Conservation (phyloP, 208 protist species). For the Leptomonas seymouri region DNA sequence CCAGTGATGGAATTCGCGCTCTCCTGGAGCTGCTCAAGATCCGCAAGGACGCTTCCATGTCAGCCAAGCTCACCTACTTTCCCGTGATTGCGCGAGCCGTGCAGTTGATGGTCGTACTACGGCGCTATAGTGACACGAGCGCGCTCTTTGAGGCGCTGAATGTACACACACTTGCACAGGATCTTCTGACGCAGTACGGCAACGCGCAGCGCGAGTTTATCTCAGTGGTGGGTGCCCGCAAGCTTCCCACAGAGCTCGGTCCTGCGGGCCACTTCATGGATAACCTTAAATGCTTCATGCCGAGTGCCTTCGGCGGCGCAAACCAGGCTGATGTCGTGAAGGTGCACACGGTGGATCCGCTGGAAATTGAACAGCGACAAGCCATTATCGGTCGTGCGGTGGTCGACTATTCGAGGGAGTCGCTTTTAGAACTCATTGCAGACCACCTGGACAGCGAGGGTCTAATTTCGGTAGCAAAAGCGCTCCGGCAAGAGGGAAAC, state of each 20-base stretch:
- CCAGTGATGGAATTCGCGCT: slow-evolving; percentile 73
- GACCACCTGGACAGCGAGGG: slow-evolving; percentile 75
- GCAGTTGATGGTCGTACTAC: slow-evolving; percentile 77
- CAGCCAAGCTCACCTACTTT: slow-evolving; percentile 79
- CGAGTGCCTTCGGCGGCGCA: slow-evolving; percentile 44
- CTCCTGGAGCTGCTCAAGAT: slow-evolving; percentile 78
- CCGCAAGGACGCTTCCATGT: slow-evolving; percentile 70
- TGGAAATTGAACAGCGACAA: slow-evolving; percentile 75
- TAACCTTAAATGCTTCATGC: slow-evolving; percentile 75
- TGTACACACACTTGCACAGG: slow-evolving; percentile 66
- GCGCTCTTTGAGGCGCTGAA: slow-evolving; percentile 82
- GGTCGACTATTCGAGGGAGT: slow-evolving; percentile 80
- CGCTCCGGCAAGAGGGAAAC: slow-evolving; percentile 52
- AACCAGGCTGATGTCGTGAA: slow-evolving; percentile 48
- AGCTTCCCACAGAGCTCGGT: slow-evolving; percentile 69
- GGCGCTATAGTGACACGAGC: slow-evolving; percentile 74
- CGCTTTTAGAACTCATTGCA: slow-evolving; percentile 74
- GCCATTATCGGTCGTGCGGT: slow-evolving; percentile 71
- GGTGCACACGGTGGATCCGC: slow-evolving; percentile 40
- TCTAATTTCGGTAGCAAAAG: slow-evolving; percentile 43
- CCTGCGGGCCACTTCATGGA: slow-evolving; percentile 84
- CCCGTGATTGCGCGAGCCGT: slow-evolving; percentile 82
- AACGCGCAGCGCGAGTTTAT: slow-evolving; percentile 85
- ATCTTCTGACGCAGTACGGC: slow-evolving; percentile 67
- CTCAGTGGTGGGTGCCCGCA: slow-evolving; percentile 63